phyloP scores from a whole-genome alignment of 2,329 filamentous ascomycete species.

The Aspergillus felis region DNA sequence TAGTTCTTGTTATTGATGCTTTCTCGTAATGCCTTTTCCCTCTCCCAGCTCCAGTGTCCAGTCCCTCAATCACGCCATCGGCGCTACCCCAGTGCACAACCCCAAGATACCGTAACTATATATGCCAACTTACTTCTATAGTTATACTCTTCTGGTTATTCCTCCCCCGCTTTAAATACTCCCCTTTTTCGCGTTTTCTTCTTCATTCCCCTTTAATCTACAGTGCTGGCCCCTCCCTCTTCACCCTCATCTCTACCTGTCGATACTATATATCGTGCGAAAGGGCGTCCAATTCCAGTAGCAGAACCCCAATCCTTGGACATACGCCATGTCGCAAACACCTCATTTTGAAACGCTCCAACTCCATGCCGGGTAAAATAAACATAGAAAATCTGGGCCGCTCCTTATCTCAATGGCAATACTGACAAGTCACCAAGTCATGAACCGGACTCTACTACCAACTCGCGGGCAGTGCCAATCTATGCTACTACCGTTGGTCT shows the following conservation, averaged over 20 bases:
- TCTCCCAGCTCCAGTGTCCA: background rate
- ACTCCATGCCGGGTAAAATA: constrained; percentile 71
- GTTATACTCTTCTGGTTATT: background rate
- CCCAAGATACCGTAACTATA: background rate
- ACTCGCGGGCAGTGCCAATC: constrained; percentile 88
- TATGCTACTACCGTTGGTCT: constrained; percentile 74
- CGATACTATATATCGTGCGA: background rate
- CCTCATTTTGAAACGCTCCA: constrained; percentile 77
- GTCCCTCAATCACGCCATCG: constrained; percentile 14
- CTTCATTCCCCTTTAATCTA: background rate
- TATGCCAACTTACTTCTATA: background rate
- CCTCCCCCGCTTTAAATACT: background rate
- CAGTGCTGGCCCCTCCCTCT: background rate
- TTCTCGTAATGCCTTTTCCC: background rate
- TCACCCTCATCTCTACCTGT: background rate
- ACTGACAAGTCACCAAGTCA: constrained; percentile 54
- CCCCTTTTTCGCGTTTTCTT: background rate
- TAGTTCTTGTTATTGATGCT: background rate
- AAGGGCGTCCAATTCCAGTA: background rate
- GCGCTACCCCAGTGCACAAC: background rate
- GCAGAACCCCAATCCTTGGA: background rate
- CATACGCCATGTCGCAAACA: constrained; percentile 31
- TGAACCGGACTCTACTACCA: constrained; percentile 73
- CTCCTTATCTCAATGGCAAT: background rate
- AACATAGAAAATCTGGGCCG: constrained; percentile 2